Base-by-base conservation (phyloP, 352 stramenopile species). In the Phytophthora capsici region DNA sequence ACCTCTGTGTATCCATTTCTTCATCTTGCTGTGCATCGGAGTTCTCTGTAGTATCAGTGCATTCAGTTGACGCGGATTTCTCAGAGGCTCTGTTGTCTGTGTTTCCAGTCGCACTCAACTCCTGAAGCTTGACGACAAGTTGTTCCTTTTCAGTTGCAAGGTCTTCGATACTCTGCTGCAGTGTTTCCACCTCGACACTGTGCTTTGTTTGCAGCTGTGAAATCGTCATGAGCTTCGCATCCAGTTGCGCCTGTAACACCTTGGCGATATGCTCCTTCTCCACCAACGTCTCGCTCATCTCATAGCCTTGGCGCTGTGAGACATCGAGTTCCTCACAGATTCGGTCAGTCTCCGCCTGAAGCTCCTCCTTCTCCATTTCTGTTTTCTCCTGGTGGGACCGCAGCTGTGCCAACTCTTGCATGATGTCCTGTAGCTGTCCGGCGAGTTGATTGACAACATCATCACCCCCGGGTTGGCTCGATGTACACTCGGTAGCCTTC, bases 181-280 rank as follows among this genome's bases (percentile, higher is more conserved):
- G 48, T 37, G 58, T 30, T 41, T 63, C 60, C 23, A 78, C 55
- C 20, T 85, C 70, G 4, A n/a, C 51, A 6, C 41, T 67, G 34
- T 75, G 46, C 17, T 72, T 73, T 6, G 54, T 66, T 19, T 73
- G 62, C 55, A 80, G 71, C 50, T 69, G 77, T 51, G 57, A 80
- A 66, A 72, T 87, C 30, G 46, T 84, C 61, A 77, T 68, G 9
- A 81, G 17, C 50, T 85, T 79, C 12, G 64, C 63, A 60, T 88
- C 76, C 19, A 89, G 57, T 7, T 76, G 67, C 19, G 77, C 74
- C 25, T 81, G 70, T 14, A 82, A 52, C 10, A 86, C 71, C 54
- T 86, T 81, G 2, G 66, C 60, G 20, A 73, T 62, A 19, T 82
- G 60, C 13, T 79, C 69, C 32, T 75, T 78, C 57, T 80, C 73